Percentiles rank a stretch among this genome's conserved stretches.
These are phyloP conservation scores for Aspergillus aculeatinus DNA, from an alignment of 2,329 filamentous ascomycete genomes.

Conservation along the genomic window DNA sequence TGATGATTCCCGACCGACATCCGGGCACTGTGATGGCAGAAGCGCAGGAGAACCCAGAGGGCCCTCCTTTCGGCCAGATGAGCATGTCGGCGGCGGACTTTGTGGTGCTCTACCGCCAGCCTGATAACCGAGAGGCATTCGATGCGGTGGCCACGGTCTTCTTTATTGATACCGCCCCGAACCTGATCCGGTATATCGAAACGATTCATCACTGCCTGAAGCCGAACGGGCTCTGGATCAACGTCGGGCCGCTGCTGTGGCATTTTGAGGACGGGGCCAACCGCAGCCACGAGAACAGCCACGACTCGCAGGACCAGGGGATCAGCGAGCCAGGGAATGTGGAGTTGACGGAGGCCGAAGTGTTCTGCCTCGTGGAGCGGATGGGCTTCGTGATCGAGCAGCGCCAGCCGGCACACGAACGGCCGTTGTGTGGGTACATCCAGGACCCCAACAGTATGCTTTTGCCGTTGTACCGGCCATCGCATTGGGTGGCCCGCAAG, in stretches of 20 bases:
- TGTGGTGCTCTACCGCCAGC: constrained; percentile 73
- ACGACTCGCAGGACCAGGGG: constrained; percentile 48
- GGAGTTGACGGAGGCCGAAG: constrained; percentile 86
- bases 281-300: constrained; percentile 21
- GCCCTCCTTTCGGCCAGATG: constrained; percentile 64
- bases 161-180: constrained; percentile 96
- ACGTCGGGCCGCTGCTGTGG: constrained; percentile 89
- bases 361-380: constrained; percentile 69
- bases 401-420: constrained; percentile 59
- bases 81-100: constrained; percentile 94
- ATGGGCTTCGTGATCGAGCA: constrained; percentile 75
- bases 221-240: constrained; percentile 78
- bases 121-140: constrained; percentile 62
- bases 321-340: constrained; percentile 89
- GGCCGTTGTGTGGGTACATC: constrained; percentile 69
- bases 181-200: constrained; percentile 85
- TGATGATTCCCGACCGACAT: constrained; percentile 78
- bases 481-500: constrained; percentile 85
- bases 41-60: constrained; percentile 25
- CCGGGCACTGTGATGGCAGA: constrained; percentile 58
- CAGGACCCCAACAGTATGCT: constrained; percentile 83
- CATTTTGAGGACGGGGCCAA: constrained; percentile 72
- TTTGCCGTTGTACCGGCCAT: constrained; percentile 75
- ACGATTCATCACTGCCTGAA: constrained; percentile 76
- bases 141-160: constrained; percentile 88